Conservation (phyloP, 129 eudicot species). For the Chrysanthemum makinoi region DNA sequence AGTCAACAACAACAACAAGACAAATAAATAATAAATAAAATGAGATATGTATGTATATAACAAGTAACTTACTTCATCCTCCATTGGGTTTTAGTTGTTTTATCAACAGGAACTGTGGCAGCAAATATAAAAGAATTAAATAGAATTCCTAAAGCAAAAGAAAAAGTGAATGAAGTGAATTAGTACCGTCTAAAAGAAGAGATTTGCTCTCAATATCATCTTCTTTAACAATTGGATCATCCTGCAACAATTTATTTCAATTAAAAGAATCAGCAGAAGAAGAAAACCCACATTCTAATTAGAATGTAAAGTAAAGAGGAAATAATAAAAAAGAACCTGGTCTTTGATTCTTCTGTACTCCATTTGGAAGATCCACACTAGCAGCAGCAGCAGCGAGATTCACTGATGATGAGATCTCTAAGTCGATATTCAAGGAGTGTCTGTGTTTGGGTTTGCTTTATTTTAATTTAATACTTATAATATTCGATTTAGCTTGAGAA, state of each 20-base stretch:
- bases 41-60: too few relatives aligned
- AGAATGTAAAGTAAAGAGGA: not conserved
- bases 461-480: too few relatives aligned
- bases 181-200: slow-evolving; percentile 36
- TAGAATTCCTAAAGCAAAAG: not conserved
- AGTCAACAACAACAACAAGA: too few relatives aligned
- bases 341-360: slow-evolving; percentile 96
- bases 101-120: slow-evolving; percentile 39
- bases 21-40: too few relatives aligned
- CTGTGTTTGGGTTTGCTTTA: too few relatives aligned
- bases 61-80: slow-evolving; percentile 61
- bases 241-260: slow-evolving; percentile 25
- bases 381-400: too few relatives aligned
- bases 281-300: slow-evolving; percentile 1
- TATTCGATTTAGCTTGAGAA: too few relatives aligned
- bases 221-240: slow-evolving; percentile 35
- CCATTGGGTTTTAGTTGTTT: slow-evolving; percentile 64
- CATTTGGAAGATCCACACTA: slow-evolving; percentile 31
- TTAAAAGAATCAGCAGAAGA: too few relatives aligned
- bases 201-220: slow-evolving; percentile 59
- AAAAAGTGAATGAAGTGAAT: not conserved
- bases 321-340: slow-evolving; percentile 46
- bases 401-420: too few relatives aligned
- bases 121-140: not conserved
- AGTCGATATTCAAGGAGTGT: too few relatives aligned